Conservation (phyloP, 345 rosid genomes). For the Sisymbrium irio region DNA sequence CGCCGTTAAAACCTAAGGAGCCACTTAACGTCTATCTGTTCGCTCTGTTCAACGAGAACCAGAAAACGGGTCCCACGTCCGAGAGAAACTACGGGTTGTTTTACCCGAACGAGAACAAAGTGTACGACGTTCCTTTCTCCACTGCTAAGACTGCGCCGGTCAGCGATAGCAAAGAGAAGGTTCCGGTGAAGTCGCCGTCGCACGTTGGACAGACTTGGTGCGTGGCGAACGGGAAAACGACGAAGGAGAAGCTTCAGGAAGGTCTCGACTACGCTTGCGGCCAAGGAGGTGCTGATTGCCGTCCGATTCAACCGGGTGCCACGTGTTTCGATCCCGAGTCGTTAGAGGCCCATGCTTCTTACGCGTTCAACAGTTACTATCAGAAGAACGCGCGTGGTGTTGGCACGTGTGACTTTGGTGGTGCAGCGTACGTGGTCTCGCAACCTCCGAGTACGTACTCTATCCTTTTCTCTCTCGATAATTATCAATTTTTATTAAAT, state of each 20-base stretch:
- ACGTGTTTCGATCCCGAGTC: conserved; percentile 74
- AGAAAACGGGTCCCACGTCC: conserved; percentile 78
- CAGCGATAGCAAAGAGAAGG: conserved; percentile 34
- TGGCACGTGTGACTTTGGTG: conserved; percentile 82
- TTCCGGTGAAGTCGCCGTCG: conserved; percentile 29
- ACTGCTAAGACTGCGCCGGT: conserved; percentile 21
- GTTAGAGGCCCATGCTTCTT: conserved; percentile 84
- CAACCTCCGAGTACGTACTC: conserved; percentile 67
- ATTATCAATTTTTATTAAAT: neutral
- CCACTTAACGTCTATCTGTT: conserved; percentile 70
- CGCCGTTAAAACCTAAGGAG: conserved; percentile 71
- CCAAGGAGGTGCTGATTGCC: conserved; percentile 89
- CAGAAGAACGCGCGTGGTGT: conserved; percentile 71
- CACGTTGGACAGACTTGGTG: conserved; percentile 78
- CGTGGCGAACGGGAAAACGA: conserved; percentile 56
- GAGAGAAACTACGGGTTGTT: conserved; percentile 93
- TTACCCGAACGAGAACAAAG: conserved; percentile 71
- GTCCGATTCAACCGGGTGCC: conserved; percentile 73
- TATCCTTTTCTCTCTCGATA: neutral
- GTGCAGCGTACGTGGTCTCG: conserved; percentile 74
- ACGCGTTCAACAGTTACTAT: conserved; percentile 91
- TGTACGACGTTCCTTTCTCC: conserved; percentile 65
- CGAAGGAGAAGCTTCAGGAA: conserved; percentile 54
- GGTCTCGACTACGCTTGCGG: conserved; percentile 89
- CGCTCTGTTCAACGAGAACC: conserved; percentile 87